Conservation (phyloP, 495 filamentous ascomycete species). For the Entonaema liquescens region DNA sequence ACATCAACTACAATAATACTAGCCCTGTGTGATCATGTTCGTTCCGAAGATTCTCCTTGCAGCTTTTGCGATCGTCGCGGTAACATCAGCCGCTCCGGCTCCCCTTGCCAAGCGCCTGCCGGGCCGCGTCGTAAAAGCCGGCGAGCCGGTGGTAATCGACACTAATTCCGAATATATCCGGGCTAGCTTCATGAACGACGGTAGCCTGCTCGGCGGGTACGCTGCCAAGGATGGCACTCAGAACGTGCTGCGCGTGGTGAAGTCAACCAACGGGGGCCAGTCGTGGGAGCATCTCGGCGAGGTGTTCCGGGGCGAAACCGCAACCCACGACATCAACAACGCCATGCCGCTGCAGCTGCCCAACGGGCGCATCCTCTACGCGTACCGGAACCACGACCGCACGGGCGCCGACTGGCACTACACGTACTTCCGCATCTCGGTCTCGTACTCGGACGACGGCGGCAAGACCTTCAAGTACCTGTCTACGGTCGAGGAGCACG, state of each 20-base stretch:
- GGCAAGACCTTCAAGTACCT: conserved; percentile 60
- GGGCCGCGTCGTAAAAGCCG: conserved; percentile 34
- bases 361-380: conserved; percentile 59
- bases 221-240: conserved; percentile 47
- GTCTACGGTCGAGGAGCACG: conserved; percentile 57
- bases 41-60: conserved; percentile 7
- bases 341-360: conserved; percentile 63
- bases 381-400: conserved; percentile 69
- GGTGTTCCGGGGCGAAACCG: conserved; percentile 41
- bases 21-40: conserved; percentile 18
- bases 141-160: conserved; percentile 43
- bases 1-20: neutral
- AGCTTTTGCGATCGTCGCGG: conserved; percentile 9
- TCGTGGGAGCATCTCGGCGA: conserved; percentile 53
- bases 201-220: conserved; percentile 56
- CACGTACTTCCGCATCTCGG: conserved; percentile 65
- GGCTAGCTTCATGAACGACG: conserved; percentile 51
- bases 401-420: conserved; percentile 50
- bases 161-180: conserved; percentile 58
- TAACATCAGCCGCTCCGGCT: conserved; percentile 4
- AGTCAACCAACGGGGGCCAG: conserved; percentile 51
- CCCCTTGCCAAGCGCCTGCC: conserved; percentile 22
- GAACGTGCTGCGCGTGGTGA: conserved; percentile 49
- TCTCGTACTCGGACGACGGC: conserved; percentile 62
- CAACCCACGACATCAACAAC: conserved; percentile 66